Conservation (phyloP, 1,139 yeast species). For the Candida sp. region DNA sequence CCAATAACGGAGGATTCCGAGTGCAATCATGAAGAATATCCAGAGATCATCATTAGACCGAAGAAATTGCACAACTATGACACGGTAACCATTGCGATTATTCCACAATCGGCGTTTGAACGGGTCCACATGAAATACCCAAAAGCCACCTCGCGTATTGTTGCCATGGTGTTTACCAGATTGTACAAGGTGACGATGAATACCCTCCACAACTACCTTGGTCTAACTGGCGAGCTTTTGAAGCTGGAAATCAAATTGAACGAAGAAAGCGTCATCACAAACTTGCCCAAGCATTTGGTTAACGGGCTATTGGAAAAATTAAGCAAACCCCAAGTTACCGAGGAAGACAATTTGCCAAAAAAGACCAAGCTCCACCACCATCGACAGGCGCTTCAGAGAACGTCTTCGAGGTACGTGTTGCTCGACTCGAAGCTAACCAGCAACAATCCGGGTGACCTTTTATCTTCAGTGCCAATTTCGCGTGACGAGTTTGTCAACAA, state of each 20-base stretch:
- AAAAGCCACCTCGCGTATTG: conserved; percentile 90
- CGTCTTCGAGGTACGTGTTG: conserved; percentile 64
- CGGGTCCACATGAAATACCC: conserved; percentile 80
- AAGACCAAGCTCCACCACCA: conserved; percentile 6
- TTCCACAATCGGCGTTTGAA: conserved; percentile 84
- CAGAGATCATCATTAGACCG: conserved; percentile 16
- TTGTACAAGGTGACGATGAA: conserved; percentile 90
- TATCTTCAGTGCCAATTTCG: conserved; percentile 82
- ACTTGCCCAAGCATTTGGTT: conserved; percentile 63
- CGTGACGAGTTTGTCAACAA: conserved; percentile 33
- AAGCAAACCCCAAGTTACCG: not conserved
- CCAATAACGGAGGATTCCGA: too few relatives aligned
- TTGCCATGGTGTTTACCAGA: conserved; percentile 88
- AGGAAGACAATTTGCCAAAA: conserved; percentile 4
- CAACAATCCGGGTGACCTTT: conserved; percentile 81
- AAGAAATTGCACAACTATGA: conserved; percentile 8
- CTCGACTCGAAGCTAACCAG: conserved; percentile 61
- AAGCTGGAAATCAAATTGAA: conserved; percentile 78
- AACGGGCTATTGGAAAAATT: conserved; percentile 60
- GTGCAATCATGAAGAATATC: conserved; percentile 7
- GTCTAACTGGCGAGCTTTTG: conserved; percentile 81
- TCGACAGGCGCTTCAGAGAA: conserved; percentile 13
- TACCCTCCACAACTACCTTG: conserved; percentile 86
- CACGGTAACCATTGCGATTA: conserved; percentile 75
- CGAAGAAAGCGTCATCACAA: conserved; percentile 32